Conservation (phyloP, 805 yeast species). For the Scheffersomyces coipomensis region DNA sequence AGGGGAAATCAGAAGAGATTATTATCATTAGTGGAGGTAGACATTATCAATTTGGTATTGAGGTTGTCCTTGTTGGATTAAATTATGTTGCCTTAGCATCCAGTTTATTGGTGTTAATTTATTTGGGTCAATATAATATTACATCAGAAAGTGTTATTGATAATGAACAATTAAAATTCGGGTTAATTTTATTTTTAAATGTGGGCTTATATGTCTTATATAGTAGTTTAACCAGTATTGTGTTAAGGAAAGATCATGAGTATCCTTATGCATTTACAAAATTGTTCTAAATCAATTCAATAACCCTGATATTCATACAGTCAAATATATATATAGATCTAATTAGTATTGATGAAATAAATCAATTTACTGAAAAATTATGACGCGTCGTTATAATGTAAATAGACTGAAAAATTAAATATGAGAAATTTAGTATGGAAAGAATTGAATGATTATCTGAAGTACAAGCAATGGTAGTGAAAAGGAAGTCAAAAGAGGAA, state of each 20-base stretch:
- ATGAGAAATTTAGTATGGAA: no score
- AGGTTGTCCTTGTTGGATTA: conserved; percentile 51
- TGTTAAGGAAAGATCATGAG: conserved; percentile 42
- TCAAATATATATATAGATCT: no score
- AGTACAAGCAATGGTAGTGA: conserved; percentile 1
- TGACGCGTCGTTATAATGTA: no score
- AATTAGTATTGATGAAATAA: no score
- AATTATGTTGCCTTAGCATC: conserved; percentile 50
- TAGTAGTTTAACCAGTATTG: conserved; percentile 44
- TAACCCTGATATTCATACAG: no score
- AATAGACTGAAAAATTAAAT: no score
- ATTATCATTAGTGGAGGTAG: conserved; percentile 63
- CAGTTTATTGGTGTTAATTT: conserved; percentile 39
- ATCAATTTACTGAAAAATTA: no score
- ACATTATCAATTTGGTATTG: conserved; percentile 71
- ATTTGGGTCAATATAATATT: conserved; percentile 30
- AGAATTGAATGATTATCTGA: neutral
- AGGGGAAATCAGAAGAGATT: conserved; percentile 47
- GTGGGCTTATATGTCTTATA: conserved; percentile 35
- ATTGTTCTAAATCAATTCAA: conserved; percentile 29
- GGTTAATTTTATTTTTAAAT: conserved; percentile 17
- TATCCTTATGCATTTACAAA: conserved; percentile 45
- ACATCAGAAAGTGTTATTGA: conserved; percentile 15
- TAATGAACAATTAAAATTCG: conserved; percentile 13
- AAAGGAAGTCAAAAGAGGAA: neutral